Percentiles rank a stretch among this genome's conserved stretches.
Conservation (phyloP, 192 early-diverging fungal genomes). For the Coemansia sp. region DNA sequence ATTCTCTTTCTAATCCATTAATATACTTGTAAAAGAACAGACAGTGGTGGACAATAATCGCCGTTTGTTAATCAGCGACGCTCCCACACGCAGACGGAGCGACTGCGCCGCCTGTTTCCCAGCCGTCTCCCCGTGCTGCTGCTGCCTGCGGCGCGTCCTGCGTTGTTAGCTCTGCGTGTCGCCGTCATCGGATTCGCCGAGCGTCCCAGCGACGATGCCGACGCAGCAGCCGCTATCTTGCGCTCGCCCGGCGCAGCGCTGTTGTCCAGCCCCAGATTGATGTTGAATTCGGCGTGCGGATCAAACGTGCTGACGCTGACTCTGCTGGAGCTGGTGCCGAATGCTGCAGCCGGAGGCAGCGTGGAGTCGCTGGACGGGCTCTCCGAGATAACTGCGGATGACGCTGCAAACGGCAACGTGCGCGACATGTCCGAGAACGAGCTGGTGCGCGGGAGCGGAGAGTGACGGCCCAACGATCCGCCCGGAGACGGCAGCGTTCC, state of each 20-base stretch:
- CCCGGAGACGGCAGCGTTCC: neutral
- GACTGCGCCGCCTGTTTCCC: constrained; percentile 30
- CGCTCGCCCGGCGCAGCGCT: constrained; percentile 3
- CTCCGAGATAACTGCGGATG: constrained; percentile 14
- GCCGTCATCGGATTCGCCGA: neutral
- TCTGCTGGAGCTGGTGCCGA: neutral
- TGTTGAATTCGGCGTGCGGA: constrained; percentile 20
- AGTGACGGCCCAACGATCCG: constrained; percentile 37
- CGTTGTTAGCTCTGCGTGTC: neutral
- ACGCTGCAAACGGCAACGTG: constrained; percentile 1
- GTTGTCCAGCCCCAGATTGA: constrained; percentile 37
- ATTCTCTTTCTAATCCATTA: neutral
- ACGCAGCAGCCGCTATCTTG: neutral
- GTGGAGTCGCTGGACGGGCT: constrained; percentile 31
- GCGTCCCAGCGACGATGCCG: constrained; percentile 2
- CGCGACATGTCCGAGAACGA: constrained; percentile 37
- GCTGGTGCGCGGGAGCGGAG: constrained; percentile 29
- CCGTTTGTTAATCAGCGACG: constrained; percentile 1
- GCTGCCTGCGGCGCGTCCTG: neutral
- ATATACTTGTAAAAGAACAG: neutral
- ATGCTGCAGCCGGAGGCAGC: constrained; percentile 5
- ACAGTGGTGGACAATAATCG: neutral
- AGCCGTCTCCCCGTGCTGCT: constrained; percentile 9
- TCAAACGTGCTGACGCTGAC: constrained; percentile 16
- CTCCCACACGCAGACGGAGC: constrained; percentile 41